Evolutionary conservation across 768 basidiomycete genomes (phyloP), one percentile per base, ranked within the genome.

Genomic region (Suillus subluteus): DNA sequence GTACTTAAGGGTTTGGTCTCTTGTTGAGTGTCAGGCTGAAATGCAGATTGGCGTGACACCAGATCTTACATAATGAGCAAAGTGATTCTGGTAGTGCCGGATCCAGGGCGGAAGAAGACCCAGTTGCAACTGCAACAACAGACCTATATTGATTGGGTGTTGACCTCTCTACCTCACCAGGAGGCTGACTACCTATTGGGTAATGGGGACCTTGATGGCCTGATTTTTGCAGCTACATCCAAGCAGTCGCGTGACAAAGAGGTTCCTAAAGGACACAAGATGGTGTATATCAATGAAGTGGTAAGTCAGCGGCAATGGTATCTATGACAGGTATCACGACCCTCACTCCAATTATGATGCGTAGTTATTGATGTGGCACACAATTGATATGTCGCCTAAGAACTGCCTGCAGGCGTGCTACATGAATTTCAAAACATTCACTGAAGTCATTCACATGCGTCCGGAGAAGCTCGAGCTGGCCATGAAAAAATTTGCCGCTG

Each of bases 281-380:
- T 56, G 55, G 35, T 56, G 55, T 32, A 56, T 30, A 56, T 56
- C 35, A 56, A 56, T 35, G 55, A 56, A 56, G 21, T 56, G 55
- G 55, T 56, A 56, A 12, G 55, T 56, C 21, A 12, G 35, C 11
- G 4, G 35, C 21, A 18, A 1, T 5, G 11, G 55, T 55, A 30
- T 32, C 8, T 4, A 46, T 46, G 44, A 46, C 35, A 35, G 11
- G 35, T 21, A 56, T n/a, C 11, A 5, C 21, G 35, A 18, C 11
- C 35, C 9, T 26, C 9, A 55, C 6, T 11, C 32, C 18, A 21
- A 56, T 35, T 56, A 4, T n/a, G 11, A 56, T n/a, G 6, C 9
- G 11, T 35, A 56, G 35, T 56, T 56, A 18, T 56, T 56, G 35
- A 56, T 56, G 55, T 56, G 35, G 35, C 55, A 56, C 35, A 56